Evolutionary conservation across 768 basidiomycete species (phyloP).

Genomic region (Tricholoma sp.): DNA sequence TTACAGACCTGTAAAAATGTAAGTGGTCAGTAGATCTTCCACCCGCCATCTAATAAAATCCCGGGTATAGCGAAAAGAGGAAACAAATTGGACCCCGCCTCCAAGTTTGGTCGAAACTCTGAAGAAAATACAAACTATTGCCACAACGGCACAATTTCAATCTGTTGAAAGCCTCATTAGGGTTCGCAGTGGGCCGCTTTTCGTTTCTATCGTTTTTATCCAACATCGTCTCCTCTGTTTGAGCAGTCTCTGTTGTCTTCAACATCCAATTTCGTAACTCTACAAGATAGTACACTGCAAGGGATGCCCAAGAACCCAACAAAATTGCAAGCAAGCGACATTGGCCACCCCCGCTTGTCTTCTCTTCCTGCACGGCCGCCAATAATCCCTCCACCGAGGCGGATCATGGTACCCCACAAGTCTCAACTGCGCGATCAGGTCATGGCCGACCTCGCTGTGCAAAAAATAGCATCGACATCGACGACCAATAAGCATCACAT

Average conservation of each 20-base stretch:
- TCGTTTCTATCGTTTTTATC: conserved; percentile 30
- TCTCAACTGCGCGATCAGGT: not conserved
- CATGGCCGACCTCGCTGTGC: not conserved
- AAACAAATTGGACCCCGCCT: conserved; percentile 38
- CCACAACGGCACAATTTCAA: conserved; percentile 18
- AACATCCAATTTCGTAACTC: conserved; percentile 5
- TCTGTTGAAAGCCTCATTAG: conserved; percentile 42
- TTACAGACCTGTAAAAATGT: conserved; percentile 41
- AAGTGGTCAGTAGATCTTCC: conserved; percentile 8
- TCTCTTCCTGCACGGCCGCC: conserved; percentile 2
- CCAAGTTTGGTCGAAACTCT: conserved; percentile 33
- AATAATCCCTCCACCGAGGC: not conserved
- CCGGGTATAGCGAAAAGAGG: conserved; percentile 35
- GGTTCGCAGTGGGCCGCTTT: conserved; percentile 50
- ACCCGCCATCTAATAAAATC: not conserved
- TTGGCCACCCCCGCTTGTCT: not conserved
- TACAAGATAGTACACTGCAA: conserved; percentile 4
- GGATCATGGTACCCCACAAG: conserved; percentile 1
- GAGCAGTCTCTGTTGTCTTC: conserved; percentile 35
- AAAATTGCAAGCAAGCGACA: conserved; percentile 2
- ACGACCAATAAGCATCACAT: conserved; percentile 9
- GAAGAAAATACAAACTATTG: conserved; percentile 23
- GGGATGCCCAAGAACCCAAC: not conserved
- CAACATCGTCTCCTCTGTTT: conserved; percentile 37
- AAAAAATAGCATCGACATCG: not conserved